Percentiles rank a stretch among this genome's conserved stretches.
Conservation (phyloP, 495 filamentous ascomycete species). For the Mytilinidion resinicola region DNA sequence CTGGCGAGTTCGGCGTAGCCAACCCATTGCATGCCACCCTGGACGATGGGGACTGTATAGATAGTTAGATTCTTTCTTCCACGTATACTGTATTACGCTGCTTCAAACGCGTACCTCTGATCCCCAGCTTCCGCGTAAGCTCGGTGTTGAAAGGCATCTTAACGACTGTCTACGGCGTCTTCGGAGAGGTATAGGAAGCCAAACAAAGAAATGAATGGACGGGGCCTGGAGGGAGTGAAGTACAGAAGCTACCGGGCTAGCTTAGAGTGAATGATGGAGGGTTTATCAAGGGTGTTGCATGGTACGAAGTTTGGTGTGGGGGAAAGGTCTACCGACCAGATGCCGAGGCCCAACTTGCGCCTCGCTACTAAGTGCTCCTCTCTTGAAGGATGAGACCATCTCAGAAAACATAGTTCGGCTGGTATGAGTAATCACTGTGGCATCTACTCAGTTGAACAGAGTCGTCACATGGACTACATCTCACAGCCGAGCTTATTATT, state of each 20-base stretch:
- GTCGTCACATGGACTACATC: background rate
- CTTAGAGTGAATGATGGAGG: background rate
- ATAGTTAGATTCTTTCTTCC: slow-evolving; percentile 1
- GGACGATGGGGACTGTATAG: slow-evolving; percentile 78
- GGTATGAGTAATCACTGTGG: background rate
- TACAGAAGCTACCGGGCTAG: background rate
- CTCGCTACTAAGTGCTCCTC: background rate
- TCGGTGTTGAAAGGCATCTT: slow-evolving; percentile 90
- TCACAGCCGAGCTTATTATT: no score
- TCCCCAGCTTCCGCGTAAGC: slow-evolving; percentile 82
- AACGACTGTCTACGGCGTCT: background rate
- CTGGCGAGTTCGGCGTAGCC: slow-evolving; percentile 88
- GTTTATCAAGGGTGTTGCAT: background rate
- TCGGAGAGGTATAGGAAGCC: background rate
- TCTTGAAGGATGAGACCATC: background rate
- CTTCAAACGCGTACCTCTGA: slow-evolving; percentile 55
- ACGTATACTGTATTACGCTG: background rate
- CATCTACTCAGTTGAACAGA: background rate
- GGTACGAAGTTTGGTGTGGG: slow-evolving; percentile 3
- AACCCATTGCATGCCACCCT: slow-evolving; percentile 95
- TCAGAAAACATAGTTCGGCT: background rate
- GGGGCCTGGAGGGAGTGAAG: background rate
- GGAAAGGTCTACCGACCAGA: background rate
- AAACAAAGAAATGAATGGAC: background rate
- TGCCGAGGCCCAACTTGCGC: slow-evolving; percentile 5